Conservation (phyloP, 495 filamentous ascomycete genomes). For the Recurvomyces mirabilis region DNA sequence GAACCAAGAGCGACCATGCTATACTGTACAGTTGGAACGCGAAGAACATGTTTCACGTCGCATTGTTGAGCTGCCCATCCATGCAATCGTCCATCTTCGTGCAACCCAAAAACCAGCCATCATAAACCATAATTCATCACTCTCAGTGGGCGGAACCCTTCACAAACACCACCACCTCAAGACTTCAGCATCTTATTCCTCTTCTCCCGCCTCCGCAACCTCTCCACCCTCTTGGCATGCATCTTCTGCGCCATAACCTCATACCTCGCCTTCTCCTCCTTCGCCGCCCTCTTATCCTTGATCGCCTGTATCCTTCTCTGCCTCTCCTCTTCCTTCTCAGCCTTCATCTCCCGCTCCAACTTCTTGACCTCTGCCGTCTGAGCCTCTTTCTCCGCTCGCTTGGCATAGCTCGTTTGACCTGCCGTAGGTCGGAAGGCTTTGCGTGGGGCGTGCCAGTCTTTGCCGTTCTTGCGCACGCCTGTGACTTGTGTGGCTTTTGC, state of each 20-base stretch:
- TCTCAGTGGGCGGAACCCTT: neutral
- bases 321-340: conserved; percentile 81
- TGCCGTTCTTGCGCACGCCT: conserved; percentile 62
- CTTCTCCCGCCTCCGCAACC: conserved; percentile 89
- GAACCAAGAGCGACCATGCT: too few relatives aligned
- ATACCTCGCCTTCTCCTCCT: conserved; percentile 88
- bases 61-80: too few relatives aligned
- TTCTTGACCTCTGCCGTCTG: conserved; percentile 66
- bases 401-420: conserved; percentile 65
- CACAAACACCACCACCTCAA: conserved; percentile 35
- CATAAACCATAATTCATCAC: too few relatives aligned
- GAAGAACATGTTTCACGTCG: too few relatives aligned
- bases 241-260: conserved; percentile 95
- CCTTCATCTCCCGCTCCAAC: conserved; percentile 87
- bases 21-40: too few relatives aligned
- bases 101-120: too few relatives aligned
- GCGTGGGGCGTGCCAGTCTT: conserved; percentile 79
- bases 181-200: conserved; percentile 93
- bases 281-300: conserved; percentile 69
- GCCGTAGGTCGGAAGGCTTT: conserved; percentile 73
- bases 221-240: conserved; percentile 88
- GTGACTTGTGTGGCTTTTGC: conserved; percentile 20
- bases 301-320: conserved; percentile 67
- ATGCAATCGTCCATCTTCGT: too few relatives aligned
- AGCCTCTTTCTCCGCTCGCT: conserved; percentile 54